Base-by-base conservation (phyloP, 2,329 filamentous ascomycete species). In the Apiospora koreana region DNA sequence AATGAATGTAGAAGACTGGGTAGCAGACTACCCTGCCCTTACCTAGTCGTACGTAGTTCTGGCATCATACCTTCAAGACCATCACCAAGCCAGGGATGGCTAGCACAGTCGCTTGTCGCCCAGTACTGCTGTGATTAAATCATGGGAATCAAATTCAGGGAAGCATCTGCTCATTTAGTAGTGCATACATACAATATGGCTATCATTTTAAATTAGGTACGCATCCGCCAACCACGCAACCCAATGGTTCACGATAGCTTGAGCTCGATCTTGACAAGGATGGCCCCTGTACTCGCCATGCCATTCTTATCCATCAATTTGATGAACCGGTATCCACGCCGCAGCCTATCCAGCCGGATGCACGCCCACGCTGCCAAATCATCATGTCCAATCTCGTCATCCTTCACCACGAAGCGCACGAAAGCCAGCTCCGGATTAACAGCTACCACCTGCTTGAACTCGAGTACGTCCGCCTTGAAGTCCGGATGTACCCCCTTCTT, bases 361-460 rank as follows among this genome's bases (percentile, higher is more conserved):
- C 94, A 97, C 1, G 93, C 91, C 96, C 96, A 98, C 2, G 92
- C 94, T 14, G 94, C 92, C 70, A 97, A 81, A 71, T 92, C 88
- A 77, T 98, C 94, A 72, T 88, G 87, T 4, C 91, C 90, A 74
- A 95, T 88, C 80, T 95, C 92, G 75, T 97, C 92, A 79, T 98
- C 94, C 80, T 94, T 92, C 74, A 98, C 86, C 76, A 97, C 94
- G 84, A 98, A 93, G 76, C 92, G 86, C 69, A 94, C 85, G 82
- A 94, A 95, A 41, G 90, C 89, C 72, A 95, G 83, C 76, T 92
- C 88, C 68, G 92, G 89, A 10, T 93, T 86, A 1, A 94, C 84
- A 10, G 88, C 86, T 1, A 82, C 79, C 41, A 89, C 81, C 0
- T 80, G 80, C 25, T 84, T 81, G 74, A 94, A 93, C 42, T 83